Conservation (phyloP, 805 yeast genomes). For the Metschnikowia amazonensis region DNA sequence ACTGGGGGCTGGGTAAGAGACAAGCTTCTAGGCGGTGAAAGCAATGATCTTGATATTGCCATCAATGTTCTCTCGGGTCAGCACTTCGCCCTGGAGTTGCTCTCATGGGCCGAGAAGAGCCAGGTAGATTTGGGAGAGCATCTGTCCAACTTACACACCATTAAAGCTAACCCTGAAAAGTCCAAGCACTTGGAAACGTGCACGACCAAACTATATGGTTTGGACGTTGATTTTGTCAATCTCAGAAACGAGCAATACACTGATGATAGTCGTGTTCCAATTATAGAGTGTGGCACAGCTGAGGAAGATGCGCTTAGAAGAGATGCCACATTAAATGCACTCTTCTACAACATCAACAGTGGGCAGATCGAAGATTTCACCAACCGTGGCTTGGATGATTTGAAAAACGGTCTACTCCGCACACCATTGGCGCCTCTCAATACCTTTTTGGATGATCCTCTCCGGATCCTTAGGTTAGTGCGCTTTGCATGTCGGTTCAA, state of each 20-base stretch:
- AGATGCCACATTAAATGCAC: slow-evolving; percentile 92
- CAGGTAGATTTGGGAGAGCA: slow-evolving; percentile 23
- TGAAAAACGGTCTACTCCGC: slow-evolving; percentile 64
- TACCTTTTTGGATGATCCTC: slow-evolving; percentile 92
- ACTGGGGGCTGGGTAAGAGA: slow-evolving; percentile 99
- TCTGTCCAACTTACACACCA: slow-evolving; percentile 58
- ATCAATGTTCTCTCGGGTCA: slow-evolving; percentile 82
- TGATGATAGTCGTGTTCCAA: slow-evolving; percentile 81
- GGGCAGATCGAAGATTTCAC: slow-evolving; percentile 82
- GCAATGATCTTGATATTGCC: slow-evolving; percentile 91
- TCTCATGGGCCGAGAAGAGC: slow-evolving; percentile 40
- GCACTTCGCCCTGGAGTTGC: slow-evolving; percentile 68
- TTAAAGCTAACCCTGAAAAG: slow-evolving; percentile 90
- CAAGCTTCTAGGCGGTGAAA: slow-evolving; percentile 72
- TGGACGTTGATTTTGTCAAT: slow-evolving; percentile 93
- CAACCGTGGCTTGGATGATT: slow-evolving; percentile 66
- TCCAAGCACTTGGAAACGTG: slow-evolving; percentile 97
- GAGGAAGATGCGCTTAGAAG: slow-evolving; percentile 86
- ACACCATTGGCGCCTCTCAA: slow-evolving; percentile 84
- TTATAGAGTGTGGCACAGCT: slow-evolving; percentile 81
- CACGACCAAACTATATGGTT: slow-evolving; percentile 76
- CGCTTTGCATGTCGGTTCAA: slow-evolving; percentile 80
- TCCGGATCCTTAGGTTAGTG: slow-evolving; percentile 78
- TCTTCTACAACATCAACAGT: slow-evolving; percentile 77
- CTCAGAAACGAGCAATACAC: slow-evolving; percentile 84